phyloP scores from a whole-genome alignment of 108 stramenopile genomes.

The Poteriospumella lacustris region DNA sequence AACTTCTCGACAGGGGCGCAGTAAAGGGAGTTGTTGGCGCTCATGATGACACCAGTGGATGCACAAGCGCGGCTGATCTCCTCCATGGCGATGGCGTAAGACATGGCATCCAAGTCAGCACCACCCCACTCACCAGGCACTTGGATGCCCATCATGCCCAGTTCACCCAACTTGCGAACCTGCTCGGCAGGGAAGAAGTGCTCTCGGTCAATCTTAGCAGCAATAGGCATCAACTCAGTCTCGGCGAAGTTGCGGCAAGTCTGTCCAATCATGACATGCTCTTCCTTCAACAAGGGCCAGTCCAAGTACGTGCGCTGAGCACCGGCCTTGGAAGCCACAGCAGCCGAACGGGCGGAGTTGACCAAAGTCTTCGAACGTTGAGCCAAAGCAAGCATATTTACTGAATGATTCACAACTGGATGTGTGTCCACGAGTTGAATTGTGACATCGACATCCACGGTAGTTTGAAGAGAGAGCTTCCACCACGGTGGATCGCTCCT shows the following conservation, averaged over 20 bases:
- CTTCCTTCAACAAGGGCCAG: conserved; percentile 49
- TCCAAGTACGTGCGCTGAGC: not conserved
- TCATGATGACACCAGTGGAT: conserved; percentile 89
- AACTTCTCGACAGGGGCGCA: conserved; percentile 82
- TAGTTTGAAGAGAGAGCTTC: no score
- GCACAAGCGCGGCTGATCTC: conserved; percentile 94
- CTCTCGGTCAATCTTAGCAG: conserved; percentile 53
- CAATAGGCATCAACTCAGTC: conserved; percentile 81
- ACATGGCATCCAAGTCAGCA: conserved; percentile 79
- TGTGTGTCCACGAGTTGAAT: no score
- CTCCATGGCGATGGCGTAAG: conserved; percentile 97
- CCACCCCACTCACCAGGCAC: conserved; percentile 70
- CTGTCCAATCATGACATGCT: conserved; percentile 84
- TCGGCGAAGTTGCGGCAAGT: conserved; percentile 93
- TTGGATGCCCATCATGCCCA: conserved; percentile 94
- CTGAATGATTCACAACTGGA: no score
- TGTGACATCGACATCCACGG: no score
- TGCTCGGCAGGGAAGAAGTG: conserved; percentile 44
- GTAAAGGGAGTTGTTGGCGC: conserved; percentile 83
- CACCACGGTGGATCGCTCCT: no score
- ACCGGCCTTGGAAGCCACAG: no score
- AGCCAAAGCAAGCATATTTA: no score
- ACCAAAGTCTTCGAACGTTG: no score
- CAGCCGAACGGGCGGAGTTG: no score
- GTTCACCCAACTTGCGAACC: conserved; percentile 59